Base-by-base conservation (phyloP, 805 yeast genomes). In the Starmerella davenportii region DNA sequence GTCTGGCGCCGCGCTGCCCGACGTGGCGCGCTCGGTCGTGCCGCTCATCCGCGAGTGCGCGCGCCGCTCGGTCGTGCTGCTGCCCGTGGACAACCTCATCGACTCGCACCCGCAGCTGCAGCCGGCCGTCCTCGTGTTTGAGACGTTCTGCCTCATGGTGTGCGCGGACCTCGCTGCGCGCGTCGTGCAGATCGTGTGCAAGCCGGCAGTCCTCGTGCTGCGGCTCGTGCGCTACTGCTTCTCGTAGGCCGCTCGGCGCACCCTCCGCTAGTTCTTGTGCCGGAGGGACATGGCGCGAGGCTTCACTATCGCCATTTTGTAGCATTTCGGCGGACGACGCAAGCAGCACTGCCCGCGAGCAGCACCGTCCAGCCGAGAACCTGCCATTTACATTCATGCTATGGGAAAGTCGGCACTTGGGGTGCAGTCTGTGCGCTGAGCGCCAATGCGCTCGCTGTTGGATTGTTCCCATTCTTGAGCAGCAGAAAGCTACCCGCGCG, bases 131-230 rank as follows among this genome's bases (percentile, higher is more conserved):
- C 38, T 35, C 4, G 36, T 28, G 13, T 14, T 42, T 4, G 48
- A 45, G 40, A 17, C 38, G 28, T 44, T 44, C 36, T 14, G 38
- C 13, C 20, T 45, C n/a, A 43, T 43, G 47, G 34, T 45, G 16
- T 23, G 25, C 4, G 21, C 29, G 17, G 30, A 40, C 34, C 13
- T 3, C 1, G n/a, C 34, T 9, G 44, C 48, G 2, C 16, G 14
- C 13, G 20, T 30, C 14, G 36, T 32, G 4, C 35, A 24, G 4
- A 2, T 40, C 3, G 18, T 43, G 8, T 43, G 47, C 21, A 19
- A 7, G 9, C 48, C 48, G 2, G 42, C 48, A 2, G 38, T 36
- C 11, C 20, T 35, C 23, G 11, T 43, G 2, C 29, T 29, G 4
- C 17, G 17, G 14, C 15, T 37, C 8, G 9, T 36, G 4, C n/a